Percentiles rank a stretch among this genome's conserved stretches.
phyloP scores from a whole-genome alignment of 345 rosid species.

The Aethionema arabicum region DNA sequence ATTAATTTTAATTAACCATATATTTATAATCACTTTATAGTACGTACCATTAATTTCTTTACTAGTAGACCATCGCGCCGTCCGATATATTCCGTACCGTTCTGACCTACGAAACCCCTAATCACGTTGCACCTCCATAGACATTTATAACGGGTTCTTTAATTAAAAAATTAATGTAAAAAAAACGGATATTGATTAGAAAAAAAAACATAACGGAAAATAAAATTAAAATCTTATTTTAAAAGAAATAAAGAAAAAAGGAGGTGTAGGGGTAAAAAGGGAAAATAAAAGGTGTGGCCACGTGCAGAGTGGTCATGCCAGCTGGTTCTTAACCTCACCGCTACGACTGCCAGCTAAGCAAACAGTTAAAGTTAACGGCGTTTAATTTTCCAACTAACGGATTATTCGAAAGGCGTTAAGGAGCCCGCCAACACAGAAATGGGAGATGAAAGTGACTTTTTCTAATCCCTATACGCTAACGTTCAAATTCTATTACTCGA shows the following conservation, averaged over 20 bases:
- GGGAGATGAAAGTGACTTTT: conserved; percentile 24
- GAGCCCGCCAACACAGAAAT: conserved; percentile 32
- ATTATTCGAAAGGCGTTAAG: conserved; percentile 22
- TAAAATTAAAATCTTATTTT: background rate
- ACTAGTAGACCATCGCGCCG: background rate
- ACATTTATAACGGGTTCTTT: background rate
- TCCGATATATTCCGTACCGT: conserved; percentile 25
- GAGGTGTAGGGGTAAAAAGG: conserved; percentile 1
- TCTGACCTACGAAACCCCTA: conserved; percentile 23
- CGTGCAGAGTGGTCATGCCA: conserved; percentile 26
- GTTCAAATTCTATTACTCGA: no score
- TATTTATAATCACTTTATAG: conserved; percentile 9
- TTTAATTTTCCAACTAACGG: conserved; percentile 18
- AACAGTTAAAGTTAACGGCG: conserved; percentile 22
- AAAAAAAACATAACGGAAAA: background rate
- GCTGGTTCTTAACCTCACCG: conserved; percentile 18
- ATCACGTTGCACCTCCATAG: conserved; percentile 9
- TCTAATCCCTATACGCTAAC: background rate
- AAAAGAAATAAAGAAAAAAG: background rate
- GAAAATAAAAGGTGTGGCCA: conserved; percentile 2
- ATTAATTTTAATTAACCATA: background rate
- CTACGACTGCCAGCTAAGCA: conserved; percentile 34
- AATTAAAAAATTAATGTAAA: background rate
- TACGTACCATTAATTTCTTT: conserved; percentile 7
- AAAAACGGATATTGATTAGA: background rate